Evolutionary conservation across 2,329 filamentous ascomycete genomes (phyloP), one percentile per base, ranked within the genome.

Genomic region (Dichotomopilus funicola): DNA sequence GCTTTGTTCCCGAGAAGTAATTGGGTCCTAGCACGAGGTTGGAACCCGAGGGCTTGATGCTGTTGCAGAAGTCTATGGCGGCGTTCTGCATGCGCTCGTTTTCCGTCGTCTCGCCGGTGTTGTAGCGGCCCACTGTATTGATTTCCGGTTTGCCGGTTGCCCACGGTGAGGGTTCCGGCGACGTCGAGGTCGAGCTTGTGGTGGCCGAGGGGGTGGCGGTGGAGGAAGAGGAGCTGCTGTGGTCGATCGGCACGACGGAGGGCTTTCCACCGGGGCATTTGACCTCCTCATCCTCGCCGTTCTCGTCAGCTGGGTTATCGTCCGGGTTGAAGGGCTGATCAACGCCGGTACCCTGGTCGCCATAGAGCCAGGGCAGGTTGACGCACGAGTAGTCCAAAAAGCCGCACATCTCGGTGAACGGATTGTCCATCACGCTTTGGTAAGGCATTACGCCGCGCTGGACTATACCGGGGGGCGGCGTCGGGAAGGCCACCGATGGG

Each of bases 401-500:
- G 36, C 11, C 36, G 36, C 36, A 38, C 36, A 38, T 38, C 8
- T 38, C 36, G 36, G 11, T 12, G 11, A 8, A 38, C 11, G 36
- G 36, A 38, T 38, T 38, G 36, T 38, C 36, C 19, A 27, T 27
- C 19, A 27, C 19, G 19, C 19, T 3, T 27, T 27, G 19, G 19
- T 27, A 27, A 27, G 19, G 19, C 19, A 27, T 8, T 38, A 38
- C 36, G 36, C 36, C 36, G 36, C 36, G 36, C 36, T 38, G 36
- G 36, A 38, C 36, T 38, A 38, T 27, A 27, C 19, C 19, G 19
- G 65, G 75, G 46, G 83, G 65, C 3, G 75, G 71, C 0, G 58
- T 59, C 55, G 82, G 75, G 34, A 84, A 69, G 1, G 74, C 75
- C 0, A 64, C 64, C 1, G 80, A 82, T 11, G 53, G 47, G 9